Conservation (phyloP, 306 rosid genomes). For the Cucurbita moschata region DNA sequence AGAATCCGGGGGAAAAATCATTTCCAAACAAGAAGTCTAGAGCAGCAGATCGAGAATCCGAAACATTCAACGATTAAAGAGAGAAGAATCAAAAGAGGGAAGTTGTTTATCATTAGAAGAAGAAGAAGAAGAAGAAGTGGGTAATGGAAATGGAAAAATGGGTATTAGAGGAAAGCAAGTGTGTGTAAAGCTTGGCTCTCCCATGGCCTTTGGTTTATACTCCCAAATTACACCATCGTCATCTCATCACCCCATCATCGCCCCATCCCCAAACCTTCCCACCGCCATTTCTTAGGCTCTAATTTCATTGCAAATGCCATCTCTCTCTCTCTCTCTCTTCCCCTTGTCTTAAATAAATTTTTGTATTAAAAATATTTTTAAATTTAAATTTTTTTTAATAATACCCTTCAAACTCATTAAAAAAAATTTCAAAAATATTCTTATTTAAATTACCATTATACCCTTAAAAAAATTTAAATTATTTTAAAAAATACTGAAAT, state of each 20-base stretch:
- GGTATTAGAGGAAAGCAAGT: conserved; percentile 1
- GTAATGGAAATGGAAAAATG: conserved; percentile 2
- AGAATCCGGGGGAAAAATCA: conserved; percentile 29
- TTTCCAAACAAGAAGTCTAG: conserved; percentile 15
- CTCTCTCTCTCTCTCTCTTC: neutral
- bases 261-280: conserved; percentile 13
- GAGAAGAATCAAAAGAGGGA: neutral
- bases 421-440: no score
- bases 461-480: no score
- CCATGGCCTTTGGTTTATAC: conserved; percentile 19
- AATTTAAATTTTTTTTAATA: no score
- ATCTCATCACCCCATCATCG: conserved; percentile 34
- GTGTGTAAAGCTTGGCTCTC: no score
- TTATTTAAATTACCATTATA: no score
- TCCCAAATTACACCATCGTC: conserved; percentile 23
- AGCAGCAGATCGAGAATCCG: conserved; percentile 18
- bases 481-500: no score
- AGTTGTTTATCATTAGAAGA: neutral
- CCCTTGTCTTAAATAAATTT: no score
- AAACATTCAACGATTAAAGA: neutral
- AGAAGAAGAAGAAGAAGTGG: neutral
- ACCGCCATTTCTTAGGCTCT: neutral
- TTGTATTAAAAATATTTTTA: no score
- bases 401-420: no score
- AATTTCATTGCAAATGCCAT: neutral